Evolutionary conservation across 2,329 filamentous ascomycete species (phyloP).

Genomic region (Alternaria brassicicola): DNA sequence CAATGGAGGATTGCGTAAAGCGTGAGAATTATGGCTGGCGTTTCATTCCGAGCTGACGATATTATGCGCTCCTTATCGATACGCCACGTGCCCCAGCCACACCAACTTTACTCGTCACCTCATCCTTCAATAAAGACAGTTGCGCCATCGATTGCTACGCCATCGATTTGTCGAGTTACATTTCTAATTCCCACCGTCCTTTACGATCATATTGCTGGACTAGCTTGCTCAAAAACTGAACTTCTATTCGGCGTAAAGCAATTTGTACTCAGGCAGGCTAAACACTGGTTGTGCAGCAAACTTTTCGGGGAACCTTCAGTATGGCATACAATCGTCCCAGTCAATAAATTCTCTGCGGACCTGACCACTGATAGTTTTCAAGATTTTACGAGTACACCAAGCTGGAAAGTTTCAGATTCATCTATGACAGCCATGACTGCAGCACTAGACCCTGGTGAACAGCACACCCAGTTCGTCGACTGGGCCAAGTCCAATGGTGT

Average conservation of each 20-base stretch:
- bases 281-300: background rate
- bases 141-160: background rate
- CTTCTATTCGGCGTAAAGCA: background rate
- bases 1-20: background rate
- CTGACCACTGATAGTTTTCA: background rate
- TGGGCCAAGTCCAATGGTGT: slow-evolving; percentile 74
- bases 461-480: slow-evolving; percentile 63
- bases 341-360: background rate
- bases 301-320: background rate
- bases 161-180: background rate
- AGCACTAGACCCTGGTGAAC: slow-evolving; percentile 44
- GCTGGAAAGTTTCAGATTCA: background rate
- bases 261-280: background rate
- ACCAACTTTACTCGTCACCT: slow-evolving; percentile 2
- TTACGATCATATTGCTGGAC: background rate
- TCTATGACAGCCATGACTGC: slow-evolving; percentile 30
- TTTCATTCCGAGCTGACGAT: slow-evolving; percentile 7
- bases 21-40: background rate
- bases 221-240: background rate
- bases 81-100: slow-evolving; percentile 30
- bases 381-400: background rate
- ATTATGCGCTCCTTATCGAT: slow-evolving; percentile 26
- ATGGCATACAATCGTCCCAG: background rate
- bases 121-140: background rate
- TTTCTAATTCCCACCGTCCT: background rate